A percentile compares a stretch with the other conserved stretches of the same genome.
These are phyloP conservation scores for Boletus reticulatus DNA, from an alignment of 768 basidiomycete species.

Conservation along the genomic window DNA sequence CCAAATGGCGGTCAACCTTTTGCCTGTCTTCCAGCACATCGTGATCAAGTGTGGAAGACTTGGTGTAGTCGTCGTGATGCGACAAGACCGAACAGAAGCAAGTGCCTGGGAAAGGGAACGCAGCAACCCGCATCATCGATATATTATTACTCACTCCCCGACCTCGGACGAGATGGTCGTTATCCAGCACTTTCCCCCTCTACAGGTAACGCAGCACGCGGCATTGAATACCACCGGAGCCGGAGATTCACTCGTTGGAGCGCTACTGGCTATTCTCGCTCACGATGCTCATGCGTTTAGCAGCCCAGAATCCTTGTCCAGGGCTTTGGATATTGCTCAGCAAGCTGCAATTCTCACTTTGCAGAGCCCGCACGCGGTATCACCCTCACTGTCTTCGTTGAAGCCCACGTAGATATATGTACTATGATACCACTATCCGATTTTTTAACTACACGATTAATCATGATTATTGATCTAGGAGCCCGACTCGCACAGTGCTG, in stretches of 20 bases:
- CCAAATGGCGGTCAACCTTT: constrained; percentile 77
- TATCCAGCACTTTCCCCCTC: constrained; percentile 71
- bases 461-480: constrained; percentile 27
- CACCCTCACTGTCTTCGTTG: constrained; percentile 51
- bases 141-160: constrained; percentile 50
- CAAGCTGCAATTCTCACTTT: constrained; percentile 61
- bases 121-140: constrained; percentile 46
- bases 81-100: constrained; percentile 41
- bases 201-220: constrained; percentile 34
- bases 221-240: constrained; percentile 84
- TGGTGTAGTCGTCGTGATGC: constrained; percentile 66
- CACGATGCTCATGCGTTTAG: constrained; percentile 43
- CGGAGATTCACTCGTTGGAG: constrained; percentile 88
- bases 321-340: constrained; percentile 56
- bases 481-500: constrained; percentile 62
- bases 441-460: too few species aligned
- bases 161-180: constrained; percentile 49
- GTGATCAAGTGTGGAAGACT: constrained; percentile 81
- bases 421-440: background rate
- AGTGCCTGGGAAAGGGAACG: constrained; percentile 49
- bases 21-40: constrained; percentile 83
- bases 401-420: background rate
- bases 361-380: constrained; percentile 58
- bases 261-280: constrained; percentile 67
- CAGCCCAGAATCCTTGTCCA: constrained; percentile 42